Base-by-base conservation (phyloP, 495 filamentous ascomycete genomes). In the Lophiotrema nucula region DNA sequence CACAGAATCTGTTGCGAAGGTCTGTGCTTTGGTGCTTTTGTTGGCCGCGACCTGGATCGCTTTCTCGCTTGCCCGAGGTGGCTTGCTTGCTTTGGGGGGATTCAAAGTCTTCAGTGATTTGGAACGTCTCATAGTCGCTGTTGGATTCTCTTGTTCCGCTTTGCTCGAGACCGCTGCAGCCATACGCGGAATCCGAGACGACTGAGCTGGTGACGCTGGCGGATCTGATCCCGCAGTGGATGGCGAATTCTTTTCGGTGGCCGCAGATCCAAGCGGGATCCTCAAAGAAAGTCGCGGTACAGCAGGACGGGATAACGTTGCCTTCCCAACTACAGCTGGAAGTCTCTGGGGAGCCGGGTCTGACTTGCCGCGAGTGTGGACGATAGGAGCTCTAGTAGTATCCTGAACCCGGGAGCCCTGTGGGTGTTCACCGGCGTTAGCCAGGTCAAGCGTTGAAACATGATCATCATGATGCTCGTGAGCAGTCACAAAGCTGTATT, bases 251-350 rank as follows among this genome's bases (percentile, higher is more conserved):
- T 63, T 41, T 53, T 47, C 42, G 8, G 53, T 31, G n/a, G 23
- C 18, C 23, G 31, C 24, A 48, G 16, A 43, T 3, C 21, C 15
- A 24, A 18, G 60, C 3, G 53, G 54, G 49, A 58, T 63, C 22
- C 21, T 50, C 44, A 63, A 47, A 31, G 53, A 27, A n/a, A 63
- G 43, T 26, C 58, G 52, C 38, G 60, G 60, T 23, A 44, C 33
- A n/a, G 43, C 44, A 2, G 51, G 37, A 24, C 46, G 37, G 2
- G 26, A 24, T n/a, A 37, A 37, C 13, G 33, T 49, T 24, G 45
- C 16, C 47, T 48, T 49, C 11, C 31, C 44, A 35, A n/a, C 45
- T 13, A n/a, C 47, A 2, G 24, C 33, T n/a, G 31, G 21, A 5
- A 25, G 2, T 23, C 28, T 51, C 3, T 39, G 50, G 10, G 39